phyloP scores from a whole-genome alignment of 2,329 filamentous ascomycete species.

The Monosporascus sp. region DNA sequence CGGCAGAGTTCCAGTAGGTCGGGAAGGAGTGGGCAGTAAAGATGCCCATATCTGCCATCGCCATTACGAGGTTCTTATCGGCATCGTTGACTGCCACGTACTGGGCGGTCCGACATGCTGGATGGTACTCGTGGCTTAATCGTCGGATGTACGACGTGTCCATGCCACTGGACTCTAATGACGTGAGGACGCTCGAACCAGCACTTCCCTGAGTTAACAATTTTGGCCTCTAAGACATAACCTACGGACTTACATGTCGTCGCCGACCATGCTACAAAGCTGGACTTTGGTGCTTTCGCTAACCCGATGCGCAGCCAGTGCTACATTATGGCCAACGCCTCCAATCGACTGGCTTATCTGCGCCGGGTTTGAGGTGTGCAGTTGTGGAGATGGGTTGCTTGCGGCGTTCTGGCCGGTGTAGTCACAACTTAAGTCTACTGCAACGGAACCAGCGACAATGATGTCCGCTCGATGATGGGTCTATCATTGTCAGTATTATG shows the following conservation, averaged over 20 bases:
- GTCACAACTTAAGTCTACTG: constrained; percentile 83
- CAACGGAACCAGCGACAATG: constrained; percentile 86
- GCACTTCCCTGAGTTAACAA: constrained; percentile 40
- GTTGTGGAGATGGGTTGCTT: constrained; percentile 36
- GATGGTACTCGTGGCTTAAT: constrained; percentile 41
- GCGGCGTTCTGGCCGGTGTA: constrained; percentile 37
- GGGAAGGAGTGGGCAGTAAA: constrained; percentile 54
- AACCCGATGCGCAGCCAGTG: constrained; percentile 69
- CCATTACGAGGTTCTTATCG: constrained; percentile 77
- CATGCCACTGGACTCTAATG: constrained; percentile 60
- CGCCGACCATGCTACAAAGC: constrained; percentile 74
- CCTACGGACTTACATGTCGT: constrained; percentile 56
- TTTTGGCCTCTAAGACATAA: not conserved
- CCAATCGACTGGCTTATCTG: constrained; percentile 77
- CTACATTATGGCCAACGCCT: constrained; percentile 89
- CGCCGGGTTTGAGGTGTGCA: constrained; percentile 82
- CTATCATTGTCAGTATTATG: constrained; percentile 14
- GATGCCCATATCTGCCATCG: constrained; percentile 94
- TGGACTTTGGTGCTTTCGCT: constrained; percentile 57
- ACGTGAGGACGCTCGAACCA: constrained; percentile 65
- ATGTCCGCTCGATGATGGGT: constrained; percentile 48
- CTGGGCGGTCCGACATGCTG: constrained; percentile 69
- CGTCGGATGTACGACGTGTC: constrained; percentile 57
- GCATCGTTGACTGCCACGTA: constrained; percentile 86
- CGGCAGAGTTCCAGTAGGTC: constrained; percentile 53